phyloP scores from a whole-genome alignment of 148 eudicot species.

The Nyssa sinensis region DNA sequence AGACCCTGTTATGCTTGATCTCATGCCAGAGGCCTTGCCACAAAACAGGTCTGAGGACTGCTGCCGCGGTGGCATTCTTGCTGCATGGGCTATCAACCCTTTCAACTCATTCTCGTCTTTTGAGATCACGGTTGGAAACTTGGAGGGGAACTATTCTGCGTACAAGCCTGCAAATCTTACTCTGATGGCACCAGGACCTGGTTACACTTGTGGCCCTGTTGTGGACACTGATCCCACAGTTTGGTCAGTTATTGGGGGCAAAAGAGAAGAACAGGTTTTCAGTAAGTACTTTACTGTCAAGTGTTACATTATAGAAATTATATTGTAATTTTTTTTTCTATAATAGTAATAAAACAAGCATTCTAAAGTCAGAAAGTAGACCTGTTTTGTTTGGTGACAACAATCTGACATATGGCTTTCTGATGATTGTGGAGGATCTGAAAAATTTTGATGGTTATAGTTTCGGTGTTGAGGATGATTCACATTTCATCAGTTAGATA shows the following conservation, averaged over 20 bases:
- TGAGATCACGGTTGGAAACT: slow-evolving; percentile 36
- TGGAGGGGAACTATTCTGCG: slow-evolving; percentile 22
- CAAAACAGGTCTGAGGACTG: slow-evolving; percentile 22
- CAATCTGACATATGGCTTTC: background rate
- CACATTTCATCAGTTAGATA: background rate
- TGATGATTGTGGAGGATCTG: background rate
- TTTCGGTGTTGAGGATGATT: background rate
- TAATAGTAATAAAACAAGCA: background rate
- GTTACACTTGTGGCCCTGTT: slow-evolving; percentile 40
- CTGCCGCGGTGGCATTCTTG: slow-evolving; percentile 35
- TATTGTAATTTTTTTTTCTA: no score
- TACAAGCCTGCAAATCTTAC: slow-evolving; percentile 35
- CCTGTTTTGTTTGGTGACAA: background rate
- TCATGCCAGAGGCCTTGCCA: slow-evolving; percentile 24
- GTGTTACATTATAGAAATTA: background rate
- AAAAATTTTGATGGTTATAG: slow-evolving; percentile 1
- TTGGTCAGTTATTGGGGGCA: slow-evolving; percentile 32
- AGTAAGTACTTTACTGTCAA: slow-evolving; percentile 29
- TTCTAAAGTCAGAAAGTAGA: background rate
- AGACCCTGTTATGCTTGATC: slow-evolving; percentile 33
- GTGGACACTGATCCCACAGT: slow-evolving; percentile 31
- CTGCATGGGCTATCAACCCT: slow-evolving; percentile 41
- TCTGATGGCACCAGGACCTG: slow-evolving; percentile 41
- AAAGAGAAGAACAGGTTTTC: slow-evolving; percentile 38
- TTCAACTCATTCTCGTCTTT: slow-evolving; percentile 35